phyloP scores from a whole-genome alignment of 2,329 filamentous ascomycete species.

The Fusarium sp. region DNA sequence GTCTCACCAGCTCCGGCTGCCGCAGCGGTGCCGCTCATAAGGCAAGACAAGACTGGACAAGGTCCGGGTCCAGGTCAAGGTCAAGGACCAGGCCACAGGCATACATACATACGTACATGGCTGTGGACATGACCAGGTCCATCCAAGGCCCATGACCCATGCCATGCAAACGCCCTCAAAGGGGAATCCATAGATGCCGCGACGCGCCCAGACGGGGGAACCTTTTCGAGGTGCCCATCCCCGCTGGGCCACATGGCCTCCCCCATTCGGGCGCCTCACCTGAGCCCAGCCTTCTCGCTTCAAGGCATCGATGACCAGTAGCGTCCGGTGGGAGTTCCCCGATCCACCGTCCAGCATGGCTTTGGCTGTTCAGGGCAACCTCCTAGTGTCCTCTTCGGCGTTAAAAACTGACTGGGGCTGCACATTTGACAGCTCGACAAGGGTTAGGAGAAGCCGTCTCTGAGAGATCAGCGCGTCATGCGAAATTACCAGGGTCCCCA shows the following conservation, averaged over 20 bases:
- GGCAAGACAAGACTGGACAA: constrained; percentile 35
- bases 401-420: constrained; percentile 33
- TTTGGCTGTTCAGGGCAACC: neutral
- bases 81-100: neutral
- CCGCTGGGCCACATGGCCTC: constrained; percentile 34
- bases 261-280: constrained; percentile 39
- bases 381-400: constrained; percentile 10
- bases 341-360: constrained; percentile 12
- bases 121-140: neutral
- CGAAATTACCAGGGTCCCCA: constrained; percentile 37
- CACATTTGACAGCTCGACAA: constrained; percentile 39
- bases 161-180: constrained; percentile 33
- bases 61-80: neutral
- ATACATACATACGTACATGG: neutral
- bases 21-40: constrained; percentile 37
- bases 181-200: constrained; percentile 25
- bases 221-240: constrained; percentile 4
- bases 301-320: constrained; percentile 27
- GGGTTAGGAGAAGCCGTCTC: constrained; percentile 20
- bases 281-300: constrained; percentile 33
- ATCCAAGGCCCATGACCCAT: constrained; percentile 6
- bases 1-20: constrained; percentile 41
- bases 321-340: constrained; percentile 41
- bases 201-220: constrained; percentile 11
- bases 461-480: constrained; percentile 35